Conservation (phyloP, 257 asterid species). For the Solanum chaucha region DNA sequence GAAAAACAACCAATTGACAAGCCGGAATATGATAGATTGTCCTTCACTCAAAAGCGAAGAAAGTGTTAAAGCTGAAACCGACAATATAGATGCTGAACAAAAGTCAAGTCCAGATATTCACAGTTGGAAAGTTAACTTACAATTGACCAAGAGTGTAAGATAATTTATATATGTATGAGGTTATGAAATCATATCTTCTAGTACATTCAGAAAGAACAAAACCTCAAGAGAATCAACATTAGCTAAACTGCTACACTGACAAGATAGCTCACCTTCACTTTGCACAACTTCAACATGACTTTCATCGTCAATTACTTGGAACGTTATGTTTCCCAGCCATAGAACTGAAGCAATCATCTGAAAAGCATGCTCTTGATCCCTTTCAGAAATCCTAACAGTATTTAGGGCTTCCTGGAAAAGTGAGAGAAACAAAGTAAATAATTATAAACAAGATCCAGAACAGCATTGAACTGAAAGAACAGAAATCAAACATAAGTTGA, state of each 20-base stretch:
- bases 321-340: constrained; percentile 94
- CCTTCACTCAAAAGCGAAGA: background rate
- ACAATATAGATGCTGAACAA: no score
- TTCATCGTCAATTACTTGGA: constrained; percentile 53
- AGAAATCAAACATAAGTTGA: background rate
- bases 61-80: background rate
- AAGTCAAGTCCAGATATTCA: background rate
- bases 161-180: background rate
- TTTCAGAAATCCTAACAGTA: constrained; percentile 50
- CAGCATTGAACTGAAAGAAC: background rate
- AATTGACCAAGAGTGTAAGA: background rate
- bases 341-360: constrained; percentile 85
- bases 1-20: background rate
- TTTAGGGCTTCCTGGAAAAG: constrained; percentile 63
- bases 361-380: constrained; percentile 64
- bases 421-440: constrained; percentile 8
- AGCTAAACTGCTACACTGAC: constrained; percentile 1
- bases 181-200: background rate
- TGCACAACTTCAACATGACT: constrained; percentile 58
- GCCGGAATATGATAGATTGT: background rate
- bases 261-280: constrained; percentile 65
- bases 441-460: constrained; percentile 5
- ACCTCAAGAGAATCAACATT: background rate
- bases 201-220: background rate
- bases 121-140: background rate